Conservation (phyloP, 768 basidiomycete genomes). For the Royoungia palumana region DNA sequence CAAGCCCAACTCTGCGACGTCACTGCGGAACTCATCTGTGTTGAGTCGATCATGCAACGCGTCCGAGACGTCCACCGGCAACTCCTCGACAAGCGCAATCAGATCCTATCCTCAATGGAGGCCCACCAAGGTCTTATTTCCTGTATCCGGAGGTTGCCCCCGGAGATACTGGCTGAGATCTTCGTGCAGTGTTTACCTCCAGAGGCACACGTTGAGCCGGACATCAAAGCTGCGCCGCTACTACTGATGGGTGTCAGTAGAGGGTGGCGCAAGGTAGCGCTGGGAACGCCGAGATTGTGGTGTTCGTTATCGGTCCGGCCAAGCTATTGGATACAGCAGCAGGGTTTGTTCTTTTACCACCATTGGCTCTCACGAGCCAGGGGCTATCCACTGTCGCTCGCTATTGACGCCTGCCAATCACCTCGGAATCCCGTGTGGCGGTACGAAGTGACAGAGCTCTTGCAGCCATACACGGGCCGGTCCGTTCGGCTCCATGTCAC, state of each 20-base stretch:
- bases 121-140: constrained; percentile 22
- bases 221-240: constrained; percentile 31
- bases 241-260: constrained; percentile 40
- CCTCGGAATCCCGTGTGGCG: constrained; percentile 19
- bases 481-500: constrained; percentile 8
- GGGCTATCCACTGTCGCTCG: constrained; percentile 20
- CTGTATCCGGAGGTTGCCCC: constrained; percentile 37
- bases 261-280: constrained; percentile 40
- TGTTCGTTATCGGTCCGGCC: constrained; percentile 34
- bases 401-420: constrained; percentile 12
- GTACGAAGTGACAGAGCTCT: constrained; percentile 19
- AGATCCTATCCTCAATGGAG: constrained; percentile 15
- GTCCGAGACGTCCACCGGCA: constrained; percentile 7
- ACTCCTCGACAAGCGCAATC: constrained; percentile 11
- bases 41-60: constrained; percentile 13
- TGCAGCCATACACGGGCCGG: constrained; percentile 19
- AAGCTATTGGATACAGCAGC: constrained; percentile 6
- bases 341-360: constrained; percentile 12
- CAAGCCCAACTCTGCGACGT: constrained; percentile 14
- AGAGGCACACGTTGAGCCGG: constrained; percentile 23
- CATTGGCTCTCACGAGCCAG: constrained; percentile 21
- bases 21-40: constrained; percentile 8
- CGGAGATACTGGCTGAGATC: constrained; percentile 47
- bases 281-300: constrained; percentile 46
- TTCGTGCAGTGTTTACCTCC: constrained; percentile 38